Evolutionary conservation across 805 yeast species (phyloP), one percentile per base, ranked within the genome.

Genomic region (Metschnikowia noctiluminum): DNA sequence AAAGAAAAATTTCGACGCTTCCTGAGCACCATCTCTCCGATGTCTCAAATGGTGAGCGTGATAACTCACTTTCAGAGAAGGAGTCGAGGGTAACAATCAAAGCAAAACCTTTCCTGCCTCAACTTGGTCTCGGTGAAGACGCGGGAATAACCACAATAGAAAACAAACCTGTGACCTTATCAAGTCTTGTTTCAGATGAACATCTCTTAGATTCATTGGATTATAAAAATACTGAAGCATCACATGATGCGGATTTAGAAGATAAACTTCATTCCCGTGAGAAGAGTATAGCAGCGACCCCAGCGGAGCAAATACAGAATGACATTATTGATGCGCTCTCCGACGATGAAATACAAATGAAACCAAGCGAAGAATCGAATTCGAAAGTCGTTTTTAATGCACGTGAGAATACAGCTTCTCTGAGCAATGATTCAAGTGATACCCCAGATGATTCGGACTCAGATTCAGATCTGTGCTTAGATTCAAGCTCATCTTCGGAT

Each of bases 271-370:
- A 30, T 5, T 30, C 32, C 8, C 5, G 36, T 34, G 36, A 34
- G 15, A 8, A 34, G 36, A 10, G n/a, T 7, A 34, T 34, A 34
- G 1, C 27, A 34, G n/a, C 11, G 9, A 12, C 36, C 26, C 28
- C 28, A 7, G 10, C 40, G 10, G 40, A 16, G 7, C 9, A 30
- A 13, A 15, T 21, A 8, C 14, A 21, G 10, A 38, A 36, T n/a
- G 59, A 55, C 16, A 31, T 39, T 14, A 32, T 49, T 27, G 43
- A 44, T 10, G 15, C 48, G 4, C 53, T 46, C 30, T 56, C 59
- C 7, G 59, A 55, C 38, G 60, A 57, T 35, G 60, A 56, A 27
- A 49, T 56, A n/a, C 31, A 35, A 14, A 40, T 56, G 9, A 48
- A 41, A 16, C 46, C 42, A 8, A 45, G 40, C 36, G 43, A 30